Evolutionary conservation across 1,284 basidiomycete species (phyloP).

Genomic region (Apiotrichum veenhuisii): DNA sequence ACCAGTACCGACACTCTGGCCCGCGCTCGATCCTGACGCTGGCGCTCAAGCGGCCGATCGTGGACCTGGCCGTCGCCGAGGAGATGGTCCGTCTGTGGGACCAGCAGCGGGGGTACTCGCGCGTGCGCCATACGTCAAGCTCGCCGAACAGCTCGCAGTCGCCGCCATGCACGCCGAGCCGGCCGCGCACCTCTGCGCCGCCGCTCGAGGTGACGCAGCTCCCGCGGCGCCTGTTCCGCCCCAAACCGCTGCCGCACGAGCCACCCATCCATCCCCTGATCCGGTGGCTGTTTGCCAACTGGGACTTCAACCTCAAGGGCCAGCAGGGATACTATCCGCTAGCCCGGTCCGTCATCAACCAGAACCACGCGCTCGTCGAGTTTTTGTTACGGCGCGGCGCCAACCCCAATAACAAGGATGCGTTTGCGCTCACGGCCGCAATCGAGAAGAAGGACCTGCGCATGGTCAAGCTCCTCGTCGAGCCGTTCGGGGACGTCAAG

Average conservation of each 20-base stretch:
- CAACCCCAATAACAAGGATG: conserved; percentile 53
- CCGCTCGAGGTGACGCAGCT: conserved; percentile 22
- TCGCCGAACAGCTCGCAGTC: conserved; percentile 1
- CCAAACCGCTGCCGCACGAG: conserved; percentile 1
- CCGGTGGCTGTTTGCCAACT: conserved; percentile 36
- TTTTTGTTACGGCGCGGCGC: conserved; percentile 70
- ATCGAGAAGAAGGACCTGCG: conserved; percentile 62
- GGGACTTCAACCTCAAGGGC: conserved; percentile 52
- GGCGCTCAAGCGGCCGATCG: conserved; percentile 35
- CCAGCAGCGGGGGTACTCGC: conserved; percentile 20
- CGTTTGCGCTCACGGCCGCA: conserved; percentile 58
- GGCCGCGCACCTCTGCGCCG: background rate
- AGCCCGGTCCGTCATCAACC: conserved; percentile 65
- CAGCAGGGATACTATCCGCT: conserved; percentile 69
- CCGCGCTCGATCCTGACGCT: conserved; percentile 24
- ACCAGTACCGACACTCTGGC: conserved; percentile 25
- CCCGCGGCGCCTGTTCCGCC: conserved; percentile 44
- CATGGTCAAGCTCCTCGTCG: conserved; percentile 69
- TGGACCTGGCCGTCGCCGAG: conserved; percentile 26
- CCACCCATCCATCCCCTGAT: conserved; percentile 44
- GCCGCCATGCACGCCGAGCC: background rate
- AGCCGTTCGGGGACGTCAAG: conserved; percentile 46
- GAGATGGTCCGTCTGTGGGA: conserved; percentile 38
- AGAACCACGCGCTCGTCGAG: conserved; percentile 60
- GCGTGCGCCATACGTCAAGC: background rate